Evolutionary conservation across 352 stramenopile species (phyloP), one percentile per base, ranked within the genome.

Genomic region (Pythium rhizo-oryzae): DNA sequence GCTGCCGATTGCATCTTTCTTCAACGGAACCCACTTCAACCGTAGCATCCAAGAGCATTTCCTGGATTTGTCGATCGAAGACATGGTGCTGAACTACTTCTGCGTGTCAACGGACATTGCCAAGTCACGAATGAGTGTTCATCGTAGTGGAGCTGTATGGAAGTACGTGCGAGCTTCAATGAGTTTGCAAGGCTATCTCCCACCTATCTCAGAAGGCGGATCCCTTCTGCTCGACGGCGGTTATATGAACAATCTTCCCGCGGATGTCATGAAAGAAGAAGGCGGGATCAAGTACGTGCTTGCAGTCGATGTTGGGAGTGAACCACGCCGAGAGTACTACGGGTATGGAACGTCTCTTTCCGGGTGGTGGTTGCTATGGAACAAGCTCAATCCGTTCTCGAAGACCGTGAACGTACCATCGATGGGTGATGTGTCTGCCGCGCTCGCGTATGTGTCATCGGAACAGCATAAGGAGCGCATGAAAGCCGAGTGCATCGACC

Each of bases 201-300:
- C 91, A 58, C 91, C 91, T 2, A 94, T 97, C 39, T 93, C 87
- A 1, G 91, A 97, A 55, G 79, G 94, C 39, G 90, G 90, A 7
- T 95, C 87, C 8, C 72, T 97, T 39, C 73, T 98, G 9, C 54
- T 97, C 23, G 94, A 98, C 44, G 94, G 94, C 21, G 92, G 92
- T 0, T 98, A 98, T 72, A 94, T 97, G 75, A 98, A 98, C 77
- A 98, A 98, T 62, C 71, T 98, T 13, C 93, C 94, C 4, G 92
- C 87, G 1, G 91, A 98, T 68, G 83, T 98, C 35, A 97, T 98
- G 81, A 89, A 92, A 60, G 85, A 95, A 43, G 84, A 97, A 69
- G 82, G 87, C 6, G 89, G 89, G 9, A 93, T 97, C 59, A 91
- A 93, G 62, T 94, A 93, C 57, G 90, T 97, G 47, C 79, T 98